These are phyloP conservation scores for Cyclotella cryptica DNA, from an alignment of 108 stramenopile genomes.

Conservation along the genomic window DNA sequence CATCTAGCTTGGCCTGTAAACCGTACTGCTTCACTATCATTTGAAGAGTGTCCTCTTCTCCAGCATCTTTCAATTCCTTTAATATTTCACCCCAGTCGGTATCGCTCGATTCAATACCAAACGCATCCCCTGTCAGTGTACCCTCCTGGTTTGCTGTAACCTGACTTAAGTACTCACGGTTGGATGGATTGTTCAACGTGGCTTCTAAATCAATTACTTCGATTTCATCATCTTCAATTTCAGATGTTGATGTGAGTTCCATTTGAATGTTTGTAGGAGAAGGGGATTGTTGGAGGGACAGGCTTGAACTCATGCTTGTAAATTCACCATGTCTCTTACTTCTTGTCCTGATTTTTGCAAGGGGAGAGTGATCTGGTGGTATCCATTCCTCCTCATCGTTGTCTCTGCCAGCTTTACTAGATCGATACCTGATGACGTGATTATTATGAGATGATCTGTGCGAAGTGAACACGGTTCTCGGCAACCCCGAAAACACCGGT, in stretches of 20 bases:
- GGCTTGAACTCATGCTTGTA: not conserved
- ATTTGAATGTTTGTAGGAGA: not conserved
- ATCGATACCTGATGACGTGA: not conserved
- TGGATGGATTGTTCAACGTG: constrained; percentile 34
- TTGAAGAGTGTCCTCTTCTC: constrained; percentile 15
- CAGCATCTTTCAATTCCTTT: constrained; percentile 35
- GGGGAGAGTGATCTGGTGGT: constrained; percentile 49
- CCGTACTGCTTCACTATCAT: constrained; percentile 35
- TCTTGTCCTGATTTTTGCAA: not conserved
- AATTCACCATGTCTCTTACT: not conserved
- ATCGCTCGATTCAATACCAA: constrained; percentile 33
- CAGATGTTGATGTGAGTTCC: not conserved
- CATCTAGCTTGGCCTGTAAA: constrained; percentile 25
- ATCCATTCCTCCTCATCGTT: constrained; percentile 43
- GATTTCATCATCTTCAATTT: constrained; percentile 35
- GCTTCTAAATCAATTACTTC: constrained; percentile 52
- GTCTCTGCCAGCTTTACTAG: constrained; percentile 1
- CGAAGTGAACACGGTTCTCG: not conserved
- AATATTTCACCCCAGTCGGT: constrained; percentile 36
- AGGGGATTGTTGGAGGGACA: not conserved
- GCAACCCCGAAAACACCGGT: not conserved
- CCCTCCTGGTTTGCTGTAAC: not conserved
- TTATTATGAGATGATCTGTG: not conserved
- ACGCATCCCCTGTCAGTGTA: not conserved
- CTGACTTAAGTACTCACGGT: constrained; percentile 16